Evolutionary conservation across 1,139 yeast genomes (phyloP), one percentile per base, ranked within the genome.

Genomic region (Groenewaldozyma auringiensis): DNA sequence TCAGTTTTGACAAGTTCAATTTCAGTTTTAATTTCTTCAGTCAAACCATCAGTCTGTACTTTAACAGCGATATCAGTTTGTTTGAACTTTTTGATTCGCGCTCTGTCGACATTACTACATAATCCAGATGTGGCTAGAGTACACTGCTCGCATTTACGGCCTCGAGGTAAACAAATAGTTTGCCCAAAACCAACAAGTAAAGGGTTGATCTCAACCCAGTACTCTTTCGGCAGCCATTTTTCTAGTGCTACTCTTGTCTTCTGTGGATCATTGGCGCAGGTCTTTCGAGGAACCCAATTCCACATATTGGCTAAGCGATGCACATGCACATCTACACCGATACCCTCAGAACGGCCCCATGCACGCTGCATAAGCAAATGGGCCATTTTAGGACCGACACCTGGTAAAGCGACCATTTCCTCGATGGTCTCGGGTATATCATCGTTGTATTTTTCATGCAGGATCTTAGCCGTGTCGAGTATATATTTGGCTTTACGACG

Each of bases 361-460:
- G 94, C 96, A 37, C 79, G 75, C 56, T 87, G 95, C 52, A 87
- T 67, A 2, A 89, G 71, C 32, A 89, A 65, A 61, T 77, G 83
- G 0, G 95, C 95, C 97, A 89, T 89, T 61, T 89, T 89, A 9
- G 96, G 96, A 0, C 98, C 98, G 1, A 89, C 95, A 0, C 98
- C 98, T 0, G 96, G 96, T 33, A 89, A 65, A 0, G 74, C 65
- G 2, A 77, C 72, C 47, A 88, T 71, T 1, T 82, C 89, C 8
- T 75, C 79, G 11, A 87, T 74, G 0, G 81, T 78, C 14, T 74
- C 65, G 1, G 69, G 69, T 1, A 89, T 74, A 57, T 88, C 96
- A 6, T 81, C 81, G 17, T 69, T 65, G 58, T 73, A 78, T 16
- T 74, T 58, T 2, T 73, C 74, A 2, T 63, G 57, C 3, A 89